Base-by-base conservation (phyloP, 208 protist species). In the Herpetomonas tarakana region DNA sequence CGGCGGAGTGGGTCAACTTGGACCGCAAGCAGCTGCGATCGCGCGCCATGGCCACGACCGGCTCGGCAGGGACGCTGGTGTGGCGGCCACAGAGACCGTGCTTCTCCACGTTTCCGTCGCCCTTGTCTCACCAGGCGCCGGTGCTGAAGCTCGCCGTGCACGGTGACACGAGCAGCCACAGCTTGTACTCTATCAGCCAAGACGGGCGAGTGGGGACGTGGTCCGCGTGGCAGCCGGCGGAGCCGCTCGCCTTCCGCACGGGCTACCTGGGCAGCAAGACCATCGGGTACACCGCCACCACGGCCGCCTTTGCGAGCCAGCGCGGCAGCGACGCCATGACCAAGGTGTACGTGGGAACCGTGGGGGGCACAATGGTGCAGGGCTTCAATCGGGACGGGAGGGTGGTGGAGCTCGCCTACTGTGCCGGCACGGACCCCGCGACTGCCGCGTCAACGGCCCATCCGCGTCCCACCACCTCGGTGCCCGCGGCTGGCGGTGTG, bases 141-240 rank as follows among this genome's bases (percentile, higher is more conserved):
- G 69, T 88, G 30, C 63, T 93, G 71, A 53, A 51, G 12, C 39
- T 93, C 21, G 69, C 69, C n/a, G 62, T 93, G 3, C 71, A 76
- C 49, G 86, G 86, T 11, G 81, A 90, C 49, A 49, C 51, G 28
- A 88, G 62, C 62, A 69, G 67, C 26, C 79, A 90, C 52, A 81
- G 85, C 61, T 68, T 90, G 3, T 83, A 85, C 71, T 81, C 78
- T 18, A 62, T 93, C 19, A 83, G 83, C 47, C 65, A 84, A 47
- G 83, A 93, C 24, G 86, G 83, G 1, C 67, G 74, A 22, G 78
- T 93, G 19, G 86, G 79, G 62, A 83, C 76, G 54, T 93, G 83
- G 86, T 18, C 63, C 7, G 61, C 67, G 25, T 67, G 58, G 56
- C 63, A 79, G 56, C 61, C 79, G 18, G 55, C 64, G 11, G 52